These are phyloP conservation scores for Boletus rubescentipes DNA, from an alignment of 768 basidiomycete genomes.

Conservation along the genomic window DNA sequence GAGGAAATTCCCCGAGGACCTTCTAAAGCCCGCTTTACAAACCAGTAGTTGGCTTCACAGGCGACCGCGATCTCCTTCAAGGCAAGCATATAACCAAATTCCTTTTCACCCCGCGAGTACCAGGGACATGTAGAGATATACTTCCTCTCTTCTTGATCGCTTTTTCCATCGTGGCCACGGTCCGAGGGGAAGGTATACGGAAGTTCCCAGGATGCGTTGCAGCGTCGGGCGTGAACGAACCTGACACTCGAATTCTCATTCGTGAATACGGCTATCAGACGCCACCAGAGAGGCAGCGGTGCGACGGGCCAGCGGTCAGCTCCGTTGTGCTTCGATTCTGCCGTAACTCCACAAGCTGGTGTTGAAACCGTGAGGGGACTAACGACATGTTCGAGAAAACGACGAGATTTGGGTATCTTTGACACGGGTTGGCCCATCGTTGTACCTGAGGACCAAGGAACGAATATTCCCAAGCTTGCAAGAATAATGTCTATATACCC, in stretches of 20 bases:
- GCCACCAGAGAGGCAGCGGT: neutral
- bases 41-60: neutral
- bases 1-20: conserved; percentile 7
- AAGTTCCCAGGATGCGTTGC: neutral
- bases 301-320: neutral
- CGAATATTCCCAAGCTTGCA: neutral
- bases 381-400: neutral
- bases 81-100: neutral
- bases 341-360: neutral
- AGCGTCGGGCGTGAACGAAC: neutral
- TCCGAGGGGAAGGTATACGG: conserved; percentile 3
- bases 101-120: conserved; percentile 35
- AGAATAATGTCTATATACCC: neutral
- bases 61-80: neutral
- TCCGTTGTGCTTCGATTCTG: neutral
- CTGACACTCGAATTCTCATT: conserved; percentile 1
- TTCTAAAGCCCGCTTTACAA: neutral
- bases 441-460: neutral
- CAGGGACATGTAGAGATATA: conserved; percentile 66
- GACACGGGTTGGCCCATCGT: no score
- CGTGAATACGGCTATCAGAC: conserved; percentile 5
- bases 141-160: conserved; percentile 72
- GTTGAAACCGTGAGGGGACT: neutral
- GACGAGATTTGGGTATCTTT: neutral
- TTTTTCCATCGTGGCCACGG: neutral